Evolutionary conservation across 2,329 filamentous ascomycete species (phyloP).

Genomic region (Trichoderma cornu-damae): DNA sequence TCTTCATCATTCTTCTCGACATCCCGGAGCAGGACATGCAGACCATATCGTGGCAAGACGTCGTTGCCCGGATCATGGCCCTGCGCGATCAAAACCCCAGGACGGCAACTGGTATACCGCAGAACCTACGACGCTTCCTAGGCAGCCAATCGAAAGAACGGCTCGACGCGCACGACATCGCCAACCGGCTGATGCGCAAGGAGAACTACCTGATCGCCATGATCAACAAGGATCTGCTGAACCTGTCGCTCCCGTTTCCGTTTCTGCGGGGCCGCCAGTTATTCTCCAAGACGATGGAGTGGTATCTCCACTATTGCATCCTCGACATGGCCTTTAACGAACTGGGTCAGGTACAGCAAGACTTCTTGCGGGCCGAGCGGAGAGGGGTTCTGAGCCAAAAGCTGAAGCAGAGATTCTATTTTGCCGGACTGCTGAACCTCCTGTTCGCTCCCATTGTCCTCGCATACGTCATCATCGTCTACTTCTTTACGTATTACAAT

Average conservation of each 20-base stretch:
- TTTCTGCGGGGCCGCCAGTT: constrained; percentile 74
- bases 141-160: constrained; percentile 88
- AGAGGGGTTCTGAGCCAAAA: constrained; percentile 73
- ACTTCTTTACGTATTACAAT: constrained; percentile 93
- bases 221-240: constrained; percentile 92
- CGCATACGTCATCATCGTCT: constrained; percentile 79
- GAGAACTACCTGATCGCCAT: constrained; percentile 96
- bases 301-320: constrained; percentile 85
- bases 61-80: constrained; percentile 79
- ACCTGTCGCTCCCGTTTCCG: constrained; percentile 79
- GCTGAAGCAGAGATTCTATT: constrained; percentile 70
- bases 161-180: constrained; percentile 94
- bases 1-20: constrained; percentile 75
- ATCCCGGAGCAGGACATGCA: constrained; percentile 84
- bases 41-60: constrained; percentile 88
- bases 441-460: constrained; percentile 82
- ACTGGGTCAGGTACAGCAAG: constrained; percentile 76
- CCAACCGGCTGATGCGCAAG: constrained; percentile 90
- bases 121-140: constrained; percentile 52
- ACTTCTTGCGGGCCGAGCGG: constrained; percentile 80
- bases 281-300: constrained; percentile 85
- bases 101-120: constrained; percentile 57
- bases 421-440: constrained; percentile 81
- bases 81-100: constrained; percentile 81
- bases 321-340: constrained; percentile 93